Evolutionary conservation across 148 eudicot species (phyloP), one percentile per base, ranked within the genome.

Genomic region (Rhododendron ferrugineum): DNA sequence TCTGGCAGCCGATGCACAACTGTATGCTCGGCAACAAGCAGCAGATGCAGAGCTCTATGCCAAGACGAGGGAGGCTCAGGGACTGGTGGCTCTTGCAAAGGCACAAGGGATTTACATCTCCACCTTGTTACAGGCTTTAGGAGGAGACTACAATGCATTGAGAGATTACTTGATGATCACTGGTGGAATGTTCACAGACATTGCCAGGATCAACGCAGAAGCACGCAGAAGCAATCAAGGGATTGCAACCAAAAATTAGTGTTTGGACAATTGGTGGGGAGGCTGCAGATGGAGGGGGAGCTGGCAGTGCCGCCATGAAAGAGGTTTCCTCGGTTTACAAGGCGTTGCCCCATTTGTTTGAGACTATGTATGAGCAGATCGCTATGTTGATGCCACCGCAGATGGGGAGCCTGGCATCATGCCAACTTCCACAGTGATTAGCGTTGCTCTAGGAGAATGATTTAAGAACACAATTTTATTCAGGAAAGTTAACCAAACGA

Each of bases 141-240:
- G 90, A 0, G 91, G 93, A 0, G 85, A 93, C 58, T 93, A 93
- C 80, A 49, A 37, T 3, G 92, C 93, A 0, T 32, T 92, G 6
- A 92, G 92, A 50, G 95, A 93, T 81, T 90, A 93, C 75, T 68
- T 93, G 88, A 91, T 93, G 95, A 93, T 93, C 32, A 89, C 89
- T 62, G 84, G 88, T 3, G 90, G 93, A 0, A 81, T 93, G 89
- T 93, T 88, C 77, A 90, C 92, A 83, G 91, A 90, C n/a, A 88
- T 92, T 49, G 95, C 95, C 0, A 90, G 86, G 85, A 86, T 87
- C 18, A 93, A 93, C 82, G 92, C 88, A 1, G 91, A 88, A 36
- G 95, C 92, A 93, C 82, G 92, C 88, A 1, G 91, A 88, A 36
- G 95, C 92, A 1, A 86, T 93, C 10, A 85, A 34, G n/a, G 95